These are phyloP conservation scores for Pyronema omphalodes DNA, from an alignment of 495 filamentous ascomycete species.

Conservation along the genomic window DNA sequence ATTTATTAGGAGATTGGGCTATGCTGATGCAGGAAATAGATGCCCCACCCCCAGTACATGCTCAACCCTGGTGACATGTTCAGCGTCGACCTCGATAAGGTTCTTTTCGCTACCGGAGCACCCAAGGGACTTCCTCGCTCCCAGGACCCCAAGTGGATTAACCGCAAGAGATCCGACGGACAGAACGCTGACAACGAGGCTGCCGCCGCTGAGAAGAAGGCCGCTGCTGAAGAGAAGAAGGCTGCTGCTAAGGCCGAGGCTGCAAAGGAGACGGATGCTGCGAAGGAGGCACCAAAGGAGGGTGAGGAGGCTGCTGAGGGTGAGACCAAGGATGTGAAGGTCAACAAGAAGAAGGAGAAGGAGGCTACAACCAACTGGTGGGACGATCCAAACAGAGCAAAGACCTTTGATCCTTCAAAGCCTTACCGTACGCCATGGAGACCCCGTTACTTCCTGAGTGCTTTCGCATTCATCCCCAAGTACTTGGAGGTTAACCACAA, in stretches of 20 bases:
- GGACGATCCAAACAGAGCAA: constrained; percentile 31
- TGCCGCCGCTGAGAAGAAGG: constrained; percentile 9
- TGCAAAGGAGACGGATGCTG: constrained; percentile 3
- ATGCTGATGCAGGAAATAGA: constrained; percentile 33
- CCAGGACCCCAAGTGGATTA: constrained; percentile 20
- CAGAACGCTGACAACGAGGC: constrained; percentile 19
- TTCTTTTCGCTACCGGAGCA: constrained; percentile 69
- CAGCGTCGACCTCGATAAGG: constrained; percentile 74
- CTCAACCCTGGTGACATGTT: constrained; percentile 97
- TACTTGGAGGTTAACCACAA: constrained; percentile 96
- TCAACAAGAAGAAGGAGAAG: constrained; percentile 24
- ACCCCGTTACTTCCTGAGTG: constrained; percentile 69
- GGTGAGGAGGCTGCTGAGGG: constrained; percentile 24
- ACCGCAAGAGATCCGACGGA: constrained; percentile 14
- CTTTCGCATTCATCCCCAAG: constrained; percentile 85
- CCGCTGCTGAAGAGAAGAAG: constrained; percentile 17
- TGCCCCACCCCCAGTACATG: constrained; percentile 80
- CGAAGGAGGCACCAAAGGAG: constrained; percentile 4
- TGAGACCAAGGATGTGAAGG: constrained; percentile 9
- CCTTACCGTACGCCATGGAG: constrained; percentile 83
- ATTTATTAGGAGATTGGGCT: neutral
- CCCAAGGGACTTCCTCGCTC: constrained; percentile 40
- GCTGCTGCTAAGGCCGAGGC: constrained; percentile 23
- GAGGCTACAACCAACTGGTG: constrained; percentile 13
- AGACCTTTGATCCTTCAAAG: constrained; percentile 56